phyloP scores from a whole-genome alignment of 2,329 filamentous ascomycete species.

The Elsinoe fawcettii region DNA sequence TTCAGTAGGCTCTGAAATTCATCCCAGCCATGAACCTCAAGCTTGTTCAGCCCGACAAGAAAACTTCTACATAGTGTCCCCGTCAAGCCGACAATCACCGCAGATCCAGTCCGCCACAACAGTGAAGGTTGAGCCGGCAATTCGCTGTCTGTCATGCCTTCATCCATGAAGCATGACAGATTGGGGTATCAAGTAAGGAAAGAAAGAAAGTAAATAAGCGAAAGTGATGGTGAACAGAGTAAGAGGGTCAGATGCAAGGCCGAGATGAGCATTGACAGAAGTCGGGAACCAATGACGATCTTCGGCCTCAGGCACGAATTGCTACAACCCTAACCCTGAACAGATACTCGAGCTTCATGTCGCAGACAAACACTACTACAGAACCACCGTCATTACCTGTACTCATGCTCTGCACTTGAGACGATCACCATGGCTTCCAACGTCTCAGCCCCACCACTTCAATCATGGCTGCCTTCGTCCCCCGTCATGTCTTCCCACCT shows the following conservation, averaged over 20 bases:
- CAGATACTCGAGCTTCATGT: too few relatives aligned
- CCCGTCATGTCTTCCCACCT: slow-evolving; percentile 64
- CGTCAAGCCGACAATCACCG: slow-evolving; percentile 64
- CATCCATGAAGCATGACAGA: neutral
- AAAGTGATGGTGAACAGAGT: neutral
- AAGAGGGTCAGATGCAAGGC: neutral
- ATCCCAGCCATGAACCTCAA: slow-evolving; percentile 70
- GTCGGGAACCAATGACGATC: slow-evolving; percentile 13
- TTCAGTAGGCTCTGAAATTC: slow-evolving; percentile 70
- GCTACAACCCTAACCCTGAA: slow-evolving; percentile 8
- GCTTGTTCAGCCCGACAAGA: slow-evolving; percentile 63
- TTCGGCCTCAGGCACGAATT: slow-evolving; percentile 9
- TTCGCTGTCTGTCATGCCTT: slow-evolving; percentile 35
- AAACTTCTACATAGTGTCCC: slow-evolving; percentile 66
- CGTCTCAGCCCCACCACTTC: neutral
- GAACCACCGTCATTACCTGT: too few relatives aligned
- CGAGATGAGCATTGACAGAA: neutral
- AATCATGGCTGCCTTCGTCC: slow-evolving; percentile 51
- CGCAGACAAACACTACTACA: too few relatives aligned
- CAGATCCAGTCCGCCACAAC: slow-evolving; percentile 66
- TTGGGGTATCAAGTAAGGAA: slow-evolving; percentile 2
- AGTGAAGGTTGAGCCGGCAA: slow-evolving; percentile 49
- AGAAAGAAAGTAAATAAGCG: slow-evolving; percentile 1
- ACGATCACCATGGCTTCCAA: neutral
- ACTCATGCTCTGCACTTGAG: neutral